These are phyloP conservation scores for Gossypium rotundifolium DNA, from an alignment of 345 rosid species.

Conservation along the genomic window DNA sequence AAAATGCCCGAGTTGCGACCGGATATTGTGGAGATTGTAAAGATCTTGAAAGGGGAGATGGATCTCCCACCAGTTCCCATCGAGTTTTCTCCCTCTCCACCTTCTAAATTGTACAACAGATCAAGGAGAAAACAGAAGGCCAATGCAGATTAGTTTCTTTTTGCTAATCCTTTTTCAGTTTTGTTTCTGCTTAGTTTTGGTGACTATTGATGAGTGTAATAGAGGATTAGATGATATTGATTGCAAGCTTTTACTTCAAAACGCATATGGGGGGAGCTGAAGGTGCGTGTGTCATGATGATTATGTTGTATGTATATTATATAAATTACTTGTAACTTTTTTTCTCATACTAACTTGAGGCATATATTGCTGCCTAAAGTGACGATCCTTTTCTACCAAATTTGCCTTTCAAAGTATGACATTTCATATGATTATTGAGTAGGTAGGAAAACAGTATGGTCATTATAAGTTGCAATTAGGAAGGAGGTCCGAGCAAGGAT, in stretches of 20 bases:
- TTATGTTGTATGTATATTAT: constrained; percentile 16
- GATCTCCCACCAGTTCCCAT: constrained; percentile 60
- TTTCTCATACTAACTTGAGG: background rate
- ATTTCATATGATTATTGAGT: too few relatives aligned
- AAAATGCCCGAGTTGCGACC: constrained; percentile 85
- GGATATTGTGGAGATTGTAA: constrained; percentile 70
- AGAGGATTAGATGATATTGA: background rate
- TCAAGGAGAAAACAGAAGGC: constrained; percentile 49
- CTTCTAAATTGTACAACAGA: constrained; percentile 53
- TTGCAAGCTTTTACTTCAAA: background rate
- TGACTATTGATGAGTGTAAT: constrained; percentile 14
- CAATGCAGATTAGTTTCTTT: constrained; percentile 38
- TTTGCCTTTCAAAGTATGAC: too few relatives aligned
- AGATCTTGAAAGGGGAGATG: constrained; percentile 83
- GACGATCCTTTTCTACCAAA: background rate
- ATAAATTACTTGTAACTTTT: constrained; percentile 12
- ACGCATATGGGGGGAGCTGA: constrained; percentile 1
- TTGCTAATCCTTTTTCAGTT: constrained; percentile 16
- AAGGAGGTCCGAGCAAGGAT: too few relatives aligned
- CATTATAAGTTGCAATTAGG: too few relatives aligned
- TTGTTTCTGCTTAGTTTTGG: constrained; percentile 1
- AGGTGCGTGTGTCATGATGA: constrained; percentile 5
- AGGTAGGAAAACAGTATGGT: background rate
- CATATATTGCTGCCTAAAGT: background rate
- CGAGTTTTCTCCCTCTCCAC: constrained; percentile 92